These are phyloP conservation scores for Mucor indicus DNA, from an alignment of 371 early-diverging fungal species.

Conservation along the genomic window DNA sequence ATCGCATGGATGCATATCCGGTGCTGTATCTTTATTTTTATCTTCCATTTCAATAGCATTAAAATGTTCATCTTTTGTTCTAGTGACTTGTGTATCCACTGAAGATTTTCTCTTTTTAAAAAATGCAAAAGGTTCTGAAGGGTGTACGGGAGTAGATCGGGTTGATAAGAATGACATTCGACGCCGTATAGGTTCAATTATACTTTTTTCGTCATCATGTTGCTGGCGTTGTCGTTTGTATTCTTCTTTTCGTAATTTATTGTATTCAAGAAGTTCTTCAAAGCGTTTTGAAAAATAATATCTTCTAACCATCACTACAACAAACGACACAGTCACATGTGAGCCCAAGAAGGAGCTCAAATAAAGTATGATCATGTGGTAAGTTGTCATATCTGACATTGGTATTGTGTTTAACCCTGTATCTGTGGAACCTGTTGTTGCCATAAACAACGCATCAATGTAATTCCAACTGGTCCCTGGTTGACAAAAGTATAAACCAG, in stretches of 20 bases:
- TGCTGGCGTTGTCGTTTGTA: conserved; percentile 9
- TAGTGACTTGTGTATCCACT: neutral
- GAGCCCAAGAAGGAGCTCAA: conserved; percentile 25
- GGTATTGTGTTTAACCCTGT: conserved; percentile 37
- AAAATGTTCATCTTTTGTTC: conserved; percentile 6
- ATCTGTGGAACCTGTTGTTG: conserved; percentile 28
- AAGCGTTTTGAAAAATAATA: conserved; percentile 38
- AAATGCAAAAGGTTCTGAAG: neutral
- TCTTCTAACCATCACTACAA: conserved; percentile 33
- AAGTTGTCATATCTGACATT: conserved; percentile 31
- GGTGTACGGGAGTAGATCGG: conserved; percentile 18
- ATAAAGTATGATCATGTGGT: conserved; percentile 28
- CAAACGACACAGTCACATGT: conserved; percentile 21
- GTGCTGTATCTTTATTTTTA: neutral
- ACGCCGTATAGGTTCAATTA: conserved; percentile 19
- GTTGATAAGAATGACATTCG: conserved; percentile 26
- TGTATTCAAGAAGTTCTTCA: conserved; percentile 28
- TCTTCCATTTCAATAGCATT: too few relatives aligned
- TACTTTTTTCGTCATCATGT: conserved; percentile 3
- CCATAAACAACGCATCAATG: conserved; percentile 36
- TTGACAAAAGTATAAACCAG: conserved; percentile 33
- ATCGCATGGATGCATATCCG: neutral
- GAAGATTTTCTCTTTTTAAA: neutral
- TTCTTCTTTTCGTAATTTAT: conserved; percentile 23
- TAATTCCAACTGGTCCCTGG: conserved; percentile 30